These are phyloP conservation scores for Astragalus glycyphyllos DNA, from an alignment of 306 rosid species.

Conservation along the genomic window DNA sequence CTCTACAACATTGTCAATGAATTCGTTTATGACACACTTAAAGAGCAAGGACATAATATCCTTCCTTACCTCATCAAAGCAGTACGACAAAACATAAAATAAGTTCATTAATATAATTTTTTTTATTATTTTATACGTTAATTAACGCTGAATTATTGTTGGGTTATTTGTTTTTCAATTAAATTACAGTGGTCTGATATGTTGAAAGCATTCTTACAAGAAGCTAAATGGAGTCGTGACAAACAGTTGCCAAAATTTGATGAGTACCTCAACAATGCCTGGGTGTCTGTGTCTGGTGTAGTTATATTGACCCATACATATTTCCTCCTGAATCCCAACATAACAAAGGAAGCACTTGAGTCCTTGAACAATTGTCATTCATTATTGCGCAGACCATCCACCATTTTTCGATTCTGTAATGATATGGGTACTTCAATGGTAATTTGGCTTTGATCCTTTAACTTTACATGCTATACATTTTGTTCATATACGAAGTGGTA, in stretches of 20 bases:
- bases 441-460: background rate
- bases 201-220: constrained; percentile 62
- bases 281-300: constrained; percentile 53
- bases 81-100: constrained; percentile 21
- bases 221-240: constrained; percentile 54
- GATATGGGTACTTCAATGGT: constrained; percentile 65
- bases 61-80: constrained; percentile 60
- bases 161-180: background rate
- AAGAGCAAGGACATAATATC: constrained; percentile 45
- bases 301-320: constrained; percentile 50
- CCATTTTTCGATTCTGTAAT: constrained; percentile 61
- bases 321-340: constrained; percentile 44
- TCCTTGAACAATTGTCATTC: constrained; percentile 42
- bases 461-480: background rate
- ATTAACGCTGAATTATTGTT: too few species aligned
- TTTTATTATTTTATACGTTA: too few species aligned
- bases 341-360: constrained; percentile 49
- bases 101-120: too few species aligned
- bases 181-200: constrained; percentile 59
- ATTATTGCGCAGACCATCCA: constrained; percentile 48
- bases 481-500: too few species aligned
- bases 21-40: constrained; percentile 51
- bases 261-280: constrained; percentile 54
- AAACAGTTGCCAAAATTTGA: constrained; percentile 52
- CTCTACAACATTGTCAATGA: constrained; percentile 69